Conservation (phyloP, 768 basidiomycete species). For the Termitomyces titanicus region DNA sequence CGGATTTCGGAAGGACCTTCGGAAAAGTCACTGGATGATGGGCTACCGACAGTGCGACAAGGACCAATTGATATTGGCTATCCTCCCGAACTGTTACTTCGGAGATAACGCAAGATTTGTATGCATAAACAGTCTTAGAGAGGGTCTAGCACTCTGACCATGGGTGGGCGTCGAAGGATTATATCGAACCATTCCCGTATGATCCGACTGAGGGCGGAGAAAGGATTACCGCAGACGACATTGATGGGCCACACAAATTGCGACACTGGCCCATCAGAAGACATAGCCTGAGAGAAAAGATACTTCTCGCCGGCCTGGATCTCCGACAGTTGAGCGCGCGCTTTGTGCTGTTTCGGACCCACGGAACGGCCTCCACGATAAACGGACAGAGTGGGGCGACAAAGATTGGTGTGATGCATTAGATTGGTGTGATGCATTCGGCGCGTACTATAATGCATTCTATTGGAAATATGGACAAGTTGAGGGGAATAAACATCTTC, state of each 20-base stretch:
- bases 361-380: not conserved
- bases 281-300: not conserved
- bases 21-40: too few species aligned
- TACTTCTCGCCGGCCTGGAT: conserved; percentile 3
- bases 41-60: too few species aligned
- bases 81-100: not conserved
- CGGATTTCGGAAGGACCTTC: not conserved
- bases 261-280: not conserved
- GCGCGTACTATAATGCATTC: too few species aligned
- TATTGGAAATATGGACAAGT: not conserved
- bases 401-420: not conserved
- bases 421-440: too few species aligned
- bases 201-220: not conserved
- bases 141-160: not conserved
- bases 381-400: not conserved
- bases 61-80: not conserved
- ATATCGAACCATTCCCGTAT: not conserved
- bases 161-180: too few species aligned
- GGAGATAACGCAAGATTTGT: not conserved
- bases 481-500: not conserved
- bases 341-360: conserved; percentile 1
- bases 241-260: conserved; percentile 9
- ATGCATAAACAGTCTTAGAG: not conserved
- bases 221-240: not conserved
- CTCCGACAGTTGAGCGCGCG: not conserved